Conservation (phyloP, 1,284 basidiomycete species). For the Puccinia novopanici region DNA sequence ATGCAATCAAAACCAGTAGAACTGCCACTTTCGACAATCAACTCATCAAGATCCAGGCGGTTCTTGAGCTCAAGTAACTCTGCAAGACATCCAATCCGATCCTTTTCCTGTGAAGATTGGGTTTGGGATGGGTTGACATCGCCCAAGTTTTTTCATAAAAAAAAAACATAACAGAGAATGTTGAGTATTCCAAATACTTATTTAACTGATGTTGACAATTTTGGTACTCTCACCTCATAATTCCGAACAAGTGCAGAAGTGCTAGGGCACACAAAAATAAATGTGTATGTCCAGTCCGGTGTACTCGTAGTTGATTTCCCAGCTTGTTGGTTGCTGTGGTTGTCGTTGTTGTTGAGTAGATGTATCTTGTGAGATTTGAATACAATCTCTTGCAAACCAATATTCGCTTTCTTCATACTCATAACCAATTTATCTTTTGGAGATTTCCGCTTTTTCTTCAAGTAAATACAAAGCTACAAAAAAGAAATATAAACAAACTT, state of each 20-base stretch:
- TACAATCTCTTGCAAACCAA: slow-evolving; percentile 5
- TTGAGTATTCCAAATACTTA: not conserved
- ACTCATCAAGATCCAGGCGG: too few relatives aligned
- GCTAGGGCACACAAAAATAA: slow-evolving; percentile 21
- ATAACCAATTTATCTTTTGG: too few relatives aligned
- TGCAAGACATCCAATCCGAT: not conserved
- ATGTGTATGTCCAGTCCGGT: not conserved
- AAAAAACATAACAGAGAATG: too few relatives aligned
- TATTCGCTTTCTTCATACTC: not conserved
- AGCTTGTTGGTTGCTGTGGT: not conserved
- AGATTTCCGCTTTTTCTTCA: slow-evolving; percentile 8
- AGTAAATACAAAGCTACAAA: slow-evolving; percentile 5
- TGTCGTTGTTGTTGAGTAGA: not conserved
- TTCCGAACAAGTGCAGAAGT: slow-evolving; percentile 23
- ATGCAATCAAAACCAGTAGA: too few relatives aligned
- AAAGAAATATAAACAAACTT: not conserved
- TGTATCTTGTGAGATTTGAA: slow-evolving; percentile 4
- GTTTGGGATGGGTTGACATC: not conserved
- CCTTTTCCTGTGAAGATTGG: not conserved
- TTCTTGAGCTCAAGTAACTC: slow-evolving; percentile 1
- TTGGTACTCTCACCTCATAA: not conserved
- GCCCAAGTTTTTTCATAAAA: not conserved
- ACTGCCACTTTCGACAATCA: too few relatives aligned
- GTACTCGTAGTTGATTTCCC: not conserved
- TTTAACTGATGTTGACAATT: not conserved